Percentiles rank a stretch among this genome's conserved stretches.
Conservation (phyloP, 1,284 basidiomycete species). For the Ceratobasidium theobromae region DNA sequence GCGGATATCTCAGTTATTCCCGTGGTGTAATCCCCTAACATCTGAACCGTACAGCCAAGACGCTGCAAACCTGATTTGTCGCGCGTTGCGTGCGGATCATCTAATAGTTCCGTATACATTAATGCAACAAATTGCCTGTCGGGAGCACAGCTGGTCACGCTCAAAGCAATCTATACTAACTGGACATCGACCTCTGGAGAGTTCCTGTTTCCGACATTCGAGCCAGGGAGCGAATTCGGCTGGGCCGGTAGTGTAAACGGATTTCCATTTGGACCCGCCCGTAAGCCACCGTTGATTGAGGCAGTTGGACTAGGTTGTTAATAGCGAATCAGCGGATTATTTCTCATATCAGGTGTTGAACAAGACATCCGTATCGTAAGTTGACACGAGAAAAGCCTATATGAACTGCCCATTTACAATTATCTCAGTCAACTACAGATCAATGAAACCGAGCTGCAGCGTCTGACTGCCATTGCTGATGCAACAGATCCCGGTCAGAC, state of each 20-base stretch:
- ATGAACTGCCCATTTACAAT: background rate
- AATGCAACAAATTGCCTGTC: constrained; percentile 5
- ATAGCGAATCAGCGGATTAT: background rate
- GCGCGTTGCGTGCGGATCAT: constrained; percentile 2
- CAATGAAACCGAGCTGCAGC: constrained; percentile 27
- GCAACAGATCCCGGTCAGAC: constrained; percentile 11
- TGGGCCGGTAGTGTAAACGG: background rate
- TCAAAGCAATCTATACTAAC: constrained; percentile 15
- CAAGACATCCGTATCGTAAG: constrained; percentile 13
- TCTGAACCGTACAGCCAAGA: background rate
- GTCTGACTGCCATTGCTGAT: constrained; percentile 3
- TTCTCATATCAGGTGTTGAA: constrained; percentile 29
- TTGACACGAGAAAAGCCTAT: background rate
- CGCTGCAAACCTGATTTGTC: constrained; percentile 14
- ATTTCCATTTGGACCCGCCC: constrained; percentile 4
- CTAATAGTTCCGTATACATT: background rate
- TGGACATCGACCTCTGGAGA: constrained; percentile 14
- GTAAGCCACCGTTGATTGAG: background rate
- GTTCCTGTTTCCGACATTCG: constrained; percentile 3
- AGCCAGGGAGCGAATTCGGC: constrained; percentile 15
- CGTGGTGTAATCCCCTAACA: background rate
- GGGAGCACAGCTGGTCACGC: background rate
- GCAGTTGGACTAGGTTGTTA: no score
- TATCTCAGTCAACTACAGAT: background rate
- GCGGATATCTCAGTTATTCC: background rate